These are phyloP conservation scores for Rosellinia necatrix DNA, from an alignment of 2,329 filamentous ascomycete genomes.

Conservation along the genomic window DNA sequence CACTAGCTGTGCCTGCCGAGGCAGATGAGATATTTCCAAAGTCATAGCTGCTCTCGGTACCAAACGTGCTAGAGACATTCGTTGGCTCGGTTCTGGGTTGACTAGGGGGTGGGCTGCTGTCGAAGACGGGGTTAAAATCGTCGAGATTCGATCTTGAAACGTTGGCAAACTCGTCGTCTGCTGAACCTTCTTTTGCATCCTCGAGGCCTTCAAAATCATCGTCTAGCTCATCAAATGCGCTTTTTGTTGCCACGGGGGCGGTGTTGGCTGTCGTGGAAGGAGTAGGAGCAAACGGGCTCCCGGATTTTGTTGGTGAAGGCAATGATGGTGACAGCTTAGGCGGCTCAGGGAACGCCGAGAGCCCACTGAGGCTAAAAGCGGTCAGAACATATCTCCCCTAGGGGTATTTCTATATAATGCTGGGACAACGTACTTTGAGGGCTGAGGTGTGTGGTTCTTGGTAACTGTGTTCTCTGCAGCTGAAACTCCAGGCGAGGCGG, in stretches of 20 bases:
- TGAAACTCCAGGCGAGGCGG: slow-evolving; percentile 37
- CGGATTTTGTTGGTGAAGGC: slow-evolving; percentile 38
- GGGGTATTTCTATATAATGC: slow-evolving; percentile 7
- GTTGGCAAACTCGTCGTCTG: slow-evolving; percentile 79
- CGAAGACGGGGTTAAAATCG: slow-evolving; percentile 83
- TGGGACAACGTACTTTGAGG: slow-evolving; percentile 38
- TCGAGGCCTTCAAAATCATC: slow-evolving; percentile 82
- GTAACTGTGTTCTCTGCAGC: slow-evolving; percentile 29
- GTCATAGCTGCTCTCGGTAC: slow-evolving; percentile 63
- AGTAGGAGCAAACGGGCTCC: slow-evolving; percentile 43
- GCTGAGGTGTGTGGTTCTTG: slow-evolving; percentile 33
- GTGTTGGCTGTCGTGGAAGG: slow-evolving; percentile 43
- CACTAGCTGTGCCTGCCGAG: slow-evolving; percentile 38
- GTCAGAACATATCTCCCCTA: slow-evolving; percentile 30
- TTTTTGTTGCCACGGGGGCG: slow-evolving; percentile 47
- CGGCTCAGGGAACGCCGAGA: slow-evolving; percentile 40
- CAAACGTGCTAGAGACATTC: slow-evolving; percentile 49
- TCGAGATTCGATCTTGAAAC: slow-evolving; percentile 72
- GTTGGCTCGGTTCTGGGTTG: slow-evolving; percentile 58
- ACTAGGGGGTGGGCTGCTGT: slow-evolving; percentile 66
- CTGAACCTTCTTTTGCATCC: slow-evolving; percentile 80
- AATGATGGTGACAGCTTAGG: slow-evolving; percentile 44
- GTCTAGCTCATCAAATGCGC: slow-evolving; percentile 75
- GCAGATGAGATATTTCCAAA: slow-evolving; percentile 54
- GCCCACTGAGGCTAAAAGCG: slow-evolving; percentile 33